Conservation (phyloP, 495 filamentous ascomycete genomes). For the Penicillium herquei region DNA sequence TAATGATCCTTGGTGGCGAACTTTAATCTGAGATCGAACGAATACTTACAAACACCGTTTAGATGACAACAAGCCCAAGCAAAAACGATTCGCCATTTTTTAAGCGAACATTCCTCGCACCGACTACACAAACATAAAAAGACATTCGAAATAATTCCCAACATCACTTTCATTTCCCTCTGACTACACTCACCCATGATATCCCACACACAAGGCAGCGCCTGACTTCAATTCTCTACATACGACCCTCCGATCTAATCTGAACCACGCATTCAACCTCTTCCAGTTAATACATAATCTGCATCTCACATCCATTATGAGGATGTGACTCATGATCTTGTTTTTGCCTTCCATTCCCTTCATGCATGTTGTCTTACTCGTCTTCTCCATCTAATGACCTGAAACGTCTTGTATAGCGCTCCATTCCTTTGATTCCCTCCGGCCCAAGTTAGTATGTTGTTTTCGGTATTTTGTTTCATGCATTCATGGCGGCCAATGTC, state of each 20-base stretch:
- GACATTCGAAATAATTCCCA: background rate
- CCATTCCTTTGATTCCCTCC: background rate
- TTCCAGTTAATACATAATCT: background rate
- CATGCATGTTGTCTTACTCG: background rate
- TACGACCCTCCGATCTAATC: too few species aligned
- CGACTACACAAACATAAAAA: background rate
- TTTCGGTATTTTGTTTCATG: background rate
- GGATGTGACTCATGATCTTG: background rate
- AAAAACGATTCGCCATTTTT: conserved; percentile 37
- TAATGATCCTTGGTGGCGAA: background rate
- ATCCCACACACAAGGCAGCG: background rate
- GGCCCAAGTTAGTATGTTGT: background rate
- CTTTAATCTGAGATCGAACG: background rate
- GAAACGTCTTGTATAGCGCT: background rate
- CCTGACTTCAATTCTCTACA: too few species aligned
- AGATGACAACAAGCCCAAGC: conserved; percentile 26
- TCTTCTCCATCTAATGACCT: background rate
- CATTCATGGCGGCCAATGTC: background rate
- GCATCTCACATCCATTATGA: background rate
- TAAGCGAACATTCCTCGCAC: conserved; percentile 3
- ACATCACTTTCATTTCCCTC: background rate
- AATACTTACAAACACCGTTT: background rate
- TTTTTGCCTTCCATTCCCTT: background rate
- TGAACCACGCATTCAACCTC: background rate
- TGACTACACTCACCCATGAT: background rate